A percentile compares a stretch with the other conserved stretches of the same genome.
phyloP scores from a whole-genome alignment of 1,284 basidiomycete genomes.

The Boletus semigastroideus region DNA sequence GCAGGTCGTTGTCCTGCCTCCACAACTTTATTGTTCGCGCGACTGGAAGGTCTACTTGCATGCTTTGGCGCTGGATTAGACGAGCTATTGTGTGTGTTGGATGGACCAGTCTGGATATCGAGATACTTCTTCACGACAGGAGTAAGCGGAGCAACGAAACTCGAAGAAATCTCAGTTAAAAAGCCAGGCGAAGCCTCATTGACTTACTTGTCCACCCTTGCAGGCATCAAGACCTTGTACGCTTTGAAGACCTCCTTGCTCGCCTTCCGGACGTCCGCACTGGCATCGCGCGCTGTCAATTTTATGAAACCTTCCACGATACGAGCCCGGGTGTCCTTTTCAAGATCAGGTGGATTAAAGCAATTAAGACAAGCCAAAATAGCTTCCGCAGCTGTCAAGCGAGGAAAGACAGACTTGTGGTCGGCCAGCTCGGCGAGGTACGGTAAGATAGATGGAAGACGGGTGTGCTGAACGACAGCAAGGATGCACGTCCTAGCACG shows the following conservation, averaged over 20 bases:
- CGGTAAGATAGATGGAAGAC: constrained; percentile 65
- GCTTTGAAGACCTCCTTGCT: constrained; percentile 73
- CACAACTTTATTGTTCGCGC: constrained; percentile 15
- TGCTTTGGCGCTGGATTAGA: constrained; percentile 15
- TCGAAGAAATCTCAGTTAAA: constrained; percentile 30
- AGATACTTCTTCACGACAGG: constrained; percentile 80
- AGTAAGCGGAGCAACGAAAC: constrained; percentile 72
- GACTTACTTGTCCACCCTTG: constrained; percentile 64
- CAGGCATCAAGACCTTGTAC: constrained; percentile 69
- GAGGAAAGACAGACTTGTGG: constrained; percentile 69
- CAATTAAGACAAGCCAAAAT: constrained; percentile 66
- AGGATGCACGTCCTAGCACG: constrained; percentile 63
- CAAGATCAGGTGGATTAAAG: constrained; percentile 73
- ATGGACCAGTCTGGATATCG: constrained; percentile 47
- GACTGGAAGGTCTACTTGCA: constrained; percentile 28
- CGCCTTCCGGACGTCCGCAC: constrained; percentile 69
- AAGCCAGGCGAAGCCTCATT: background rate
- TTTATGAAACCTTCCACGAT: constrained; percentile 74
- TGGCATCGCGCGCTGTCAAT: constrained; percentile 69
- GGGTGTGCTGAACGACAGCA: constrained; percentile 66
- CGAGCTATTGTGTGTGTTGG: background rate
- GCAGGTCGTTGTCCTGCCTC: constrained; percentile 12
- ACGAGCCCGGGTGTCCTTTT: constrained; percentile 60
- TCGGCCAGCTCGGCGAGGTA: constrained; percentile 56
- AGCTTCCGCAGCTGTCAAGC: constrained; percentile 64